Evolutionary conservation across 306 rosid genomes (phyloP).

Genomic region (Sechiopsis laciniata): DNA sequence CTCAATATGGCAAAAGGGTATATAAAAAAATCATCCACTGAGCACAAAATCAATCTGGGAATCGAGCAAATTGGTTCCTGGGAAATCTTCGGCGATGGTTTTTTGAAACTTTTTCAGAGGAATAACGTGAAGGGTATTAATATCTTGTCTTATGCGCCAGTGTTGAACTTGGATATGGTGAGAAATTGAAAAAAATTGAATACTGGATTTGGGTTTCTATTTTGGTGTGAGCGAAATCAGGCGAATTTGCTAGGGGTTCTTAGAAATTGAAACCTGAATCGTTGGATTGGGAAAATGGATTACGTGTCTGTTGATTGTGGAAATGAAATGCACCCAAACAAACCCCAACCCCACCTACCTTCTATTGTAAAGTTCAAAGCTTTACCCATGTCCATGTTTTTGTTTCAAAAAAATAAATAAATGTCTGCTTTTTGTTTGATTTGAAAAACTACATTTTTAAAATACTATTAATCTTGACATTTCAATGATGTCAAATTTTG

Average conservation of each 20-base stretch:
- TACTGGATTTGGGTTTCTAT: background rate
- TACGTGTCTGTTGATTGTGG: no score
- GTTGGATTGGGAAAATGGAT: background rate
- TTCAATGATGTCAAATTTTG: no score
- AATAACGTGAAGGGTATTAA: constrained; percentile 16
- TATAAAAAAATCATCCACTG: background rate
- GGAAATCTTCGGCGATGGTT: background rate
- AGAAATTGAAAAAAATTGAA: background rate
- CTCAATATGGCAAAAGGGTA: background rate
- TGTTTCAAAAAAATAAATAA: no score
- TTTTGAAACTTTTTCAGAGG: background rate
- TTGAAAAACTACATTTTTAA: no score
- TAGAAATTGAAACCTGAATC: background rate
- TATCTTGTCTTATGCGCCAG: constrained; percentile 7
- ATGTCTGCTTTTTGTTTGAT: no score
- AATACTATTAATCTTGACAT: no score
- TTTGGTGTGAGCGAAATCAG: constrained; percentile 1
- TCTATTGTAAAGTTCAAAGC: no score
- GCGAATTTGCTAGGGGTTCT: background rate
- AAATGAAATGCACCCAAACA: no score
- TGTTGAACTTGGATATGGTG: constrained; percentile 1
- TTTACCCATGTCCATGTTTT: no score
- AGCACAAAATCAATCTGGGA: background rate
- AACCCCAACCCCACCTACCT: no score
- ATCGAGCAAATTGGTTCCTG: background rate